Percentiles rank a stretch among this genome's conserved stretches.
These are phyloP conservation scores for Vitis hybrid DNA, from an alignment of 177 flowering plant species.

Conservation along the genomic window DNA sequence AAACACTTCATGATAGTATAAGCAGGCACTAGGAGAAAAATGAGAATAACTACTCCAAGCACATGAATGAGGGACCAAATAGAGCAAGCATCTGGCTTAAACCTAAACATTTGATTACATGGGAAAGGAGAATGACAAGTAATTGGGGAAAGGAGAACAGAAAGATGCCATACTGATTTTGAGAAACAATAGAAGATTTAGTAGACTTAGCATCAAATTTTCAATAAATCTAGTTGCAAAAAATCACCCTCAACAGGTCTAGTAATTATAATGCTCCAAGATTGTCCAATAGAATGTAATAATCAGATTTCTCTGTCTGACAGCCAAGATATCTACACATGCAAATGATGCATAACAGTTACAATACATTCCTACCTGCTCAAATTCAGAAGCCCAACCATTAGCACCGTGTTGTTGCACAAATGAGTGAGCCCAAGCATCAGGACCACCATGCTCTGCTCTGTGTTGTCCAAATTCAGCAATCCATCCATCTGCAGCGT, in stretches of 20 bases:
- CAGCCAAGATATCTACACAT: neutral
- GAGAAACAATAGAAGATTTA: neutral
- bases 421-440: slow-evolving; percentile 80
- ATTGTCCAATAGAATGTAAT: neutral
- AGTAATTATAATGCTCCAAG: neutral
- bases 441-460: slow-evolving; percentile 46
- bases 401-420: slow-evolving; percentile 79
- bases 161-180: neutral
- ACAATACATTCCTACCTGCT: slow-evolving; percentile 51
- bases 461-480: slow-evolving; percentile 60
- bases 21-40: neutral
- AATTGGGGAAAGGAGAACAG: neutral
- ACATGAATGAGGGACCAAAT: slow-evolving; percentile 1
- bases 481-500: slow-evolving; percentile 71
- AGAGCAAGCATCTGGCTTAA: neutral
- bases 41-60: neutral
- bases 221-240: neutral
- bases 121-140: neutral
- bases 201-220: neutral
- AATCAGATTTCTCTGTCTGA: neutral
- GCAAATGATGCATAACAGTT: neutral
- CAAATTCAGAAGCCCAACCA: slow-evolving; percentile 97
- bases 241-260: neutral
- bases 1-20: neutral
- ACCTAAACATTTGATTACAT: neutral